phyloP scores from a whole-genome alignment of 2,329 filamentous ascomycete species.

The Aaosphaeria arxii region DNA sequence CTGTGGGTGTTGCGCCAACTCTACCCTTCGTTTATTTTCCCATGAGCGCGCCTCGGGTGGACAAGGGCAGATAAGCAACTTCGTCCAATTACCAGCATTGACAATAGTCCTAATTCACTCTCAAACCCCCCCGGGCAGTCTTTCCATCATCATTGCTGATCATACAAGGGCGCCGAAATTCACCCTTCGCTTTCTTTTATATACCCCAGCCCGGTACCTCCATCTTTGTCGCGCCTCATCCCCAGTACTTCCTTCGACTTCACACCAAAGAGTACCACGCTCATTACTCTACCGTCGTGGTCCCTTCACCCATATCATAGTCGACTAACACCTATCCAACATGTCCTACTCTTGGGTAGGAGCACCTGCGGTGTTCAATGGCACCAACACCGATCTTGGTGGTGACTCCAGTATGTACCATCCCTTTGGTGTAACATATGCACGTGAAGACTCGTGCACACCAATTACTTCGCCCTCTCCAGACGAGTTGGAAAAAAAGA shows the following conservation, averaged over 20 bases:
- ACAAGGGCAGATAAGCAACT: slow-evolving; percentile 35
- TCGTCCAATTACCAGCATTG: slow-evolving; percentile 1
- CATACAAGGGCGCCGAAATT: slow-evolving; percentile 28
- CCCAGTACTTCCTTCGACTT: slow-evolving; percentile 8
- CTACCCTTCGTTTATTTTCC: slow-evolving; percentile 31
- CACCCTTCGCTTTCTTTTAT: slow-evolving; percentile 21
- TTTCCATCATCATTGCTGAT: slow-evolving; percentile 14
- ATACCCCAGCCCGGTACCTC: slow-evolving; percentile 23
- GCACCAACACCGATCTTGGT: slow-evolving; percentile 60
- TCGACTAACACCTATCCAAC: slow-evolving; percentile 1
- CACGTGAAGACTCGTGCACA: slow-evolving; percentile 14
- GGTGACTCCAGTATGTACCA: slow-evolving; percentile 72
- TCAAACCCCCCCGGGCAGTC: slow-evolving; percentile 30
- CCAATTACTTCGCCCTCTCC: slow-evolving; percentile 1
- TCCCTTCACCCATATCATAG: not conserved
- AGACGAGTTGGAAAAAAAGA: not conserved
- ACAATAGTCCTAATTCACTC: slow-evolving; percentile 18
- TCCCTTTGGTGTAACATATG: slow-evolving; percentile 7
- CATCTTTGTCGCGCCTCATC: slow-evolving; percentile 7
- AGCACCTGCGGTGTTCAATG: slow-evolving; percentile 46
- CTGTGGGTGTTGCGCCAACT: slow-evolving; percentile 24
- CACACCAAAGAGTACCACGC: slow-evolving; percentile 1
- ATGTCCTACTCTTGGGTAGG: slow-evolving; percentile 52
- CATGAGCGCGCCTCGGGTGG: slow-evolving; percentile 26
- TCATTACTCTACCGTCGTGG: too few relatives aligned